Percentiles rank a stretch among this genome's conserved stretches.
These are phyloP conservation scores for Nicotiana knightiana DNA, from an alignment of 257 asterid species.

Conservation along the genomic window DNA sequence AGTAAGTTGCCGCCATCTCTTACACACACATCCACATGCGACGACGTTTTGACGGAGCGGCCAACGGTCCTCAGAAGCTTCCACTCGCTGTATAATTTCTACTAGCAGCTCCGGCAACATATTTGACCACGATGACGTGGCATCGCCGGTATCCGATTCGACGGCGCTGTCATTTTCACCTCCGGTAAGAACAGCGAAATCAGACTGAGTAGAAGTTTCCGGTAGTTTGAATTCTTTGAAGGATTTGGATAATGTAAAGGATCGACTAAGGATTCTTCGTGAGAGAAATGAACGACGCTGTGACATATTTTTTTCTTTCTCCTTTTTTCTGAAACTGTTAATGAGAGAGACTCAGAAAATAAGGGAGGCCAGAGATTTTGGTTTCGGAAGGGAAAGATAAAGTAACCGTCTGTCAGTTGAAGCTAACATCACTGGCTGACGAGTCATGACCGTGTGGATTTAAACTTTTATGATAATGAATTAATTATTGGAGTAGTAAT, in stretches of 20 bases:
- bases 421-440: neutral
- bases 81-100: constrained; percentile 72
- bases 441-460: neutral
- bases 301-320: constrained; percentile 29
- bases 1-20: constrained; percentile 83
- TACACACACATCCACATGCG: constrained; percentile 84
- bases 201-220: constrained; percentile 14
- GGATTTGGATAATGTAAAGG: constrained; percentile 58
- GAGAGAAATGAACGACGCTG: constrained; percentile 58
- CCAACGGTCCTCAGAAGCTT: constrained; percentile 68
- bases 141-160: constrained; percentile 15
- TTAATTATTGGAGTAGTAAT: too few relatives aligned
- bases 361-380: neutral
- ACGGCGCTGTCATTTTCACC: constrained; percentile 22
- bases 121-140: constrained; percentile 50
- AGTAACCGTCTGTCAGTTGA: neutral
- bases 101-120: constrained; percentile 81
- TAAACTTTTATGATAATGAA: too few relatives aligned
- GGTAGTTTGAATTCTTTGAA: constrained; percentile 28
- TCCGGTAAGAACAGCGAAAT: neutral
- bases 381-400: neutral
- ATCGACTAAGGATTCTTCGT: constrained; percentile 55
- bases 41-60: constrained; percentile 84
- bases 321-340: neutral
- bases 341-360: neutral